Base-by-base conservation (phyloP, 345 rosid genomes). In the Acer negundo region DNA sequence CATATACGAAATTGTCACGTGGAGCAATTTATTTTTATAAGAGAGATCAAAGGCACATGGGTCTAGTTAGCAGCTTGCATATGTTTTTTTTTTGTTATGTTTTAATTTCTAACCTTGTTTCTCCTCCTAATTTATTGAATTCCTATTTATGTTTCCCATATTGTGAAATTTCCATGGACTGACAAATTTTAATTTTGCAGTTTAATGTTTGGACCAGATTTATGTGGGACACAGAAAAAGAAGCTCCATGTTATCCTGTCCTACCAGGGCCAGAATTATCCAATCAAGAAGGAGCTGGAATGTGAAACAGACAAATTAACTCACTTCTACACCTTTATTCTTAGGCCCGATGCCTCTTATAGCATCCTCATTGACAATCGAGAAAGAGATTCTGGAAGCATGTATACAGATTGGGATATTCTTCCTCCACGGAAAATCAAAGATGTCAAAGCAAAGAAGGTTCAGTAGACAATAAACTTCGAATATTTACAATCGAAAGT, bases 191-290 rank as follows among this genome's bases (percentile, higher is more conserved):
- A 12, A 63, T 22, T 55, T 55, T 81, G 75, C 81, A 84, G 89
- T 64, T n/a, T 86, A n/a, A 86, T 86, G 89, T 86, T 86, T 68
- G 89, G 89, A 72, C 89, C 89, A 44, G 90, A 87, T 80, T 23
- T 87, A 23, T 87, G 90, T 24, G 88, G 90, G 47, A 73, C 88
- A 16, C 88, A 85, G 69, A 87, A 75, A 75, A 87, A 87, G 84
- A 78, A 87, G 75, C 82, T 87, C 40, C 90, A 87, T 77, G 81
- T 81, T 12, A 87, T 87, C 59, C 78, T 87, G 26, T 81, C 90
- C 23, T 87, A 87, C 75, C 88, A 87, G 53, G 90, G 90, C 35
- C 88, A 87, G 79, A 87, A 87, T 72, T 85, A 87, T 59, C 86
- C 86, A 0, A 69, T 87, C 74, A 85, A 81, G 76, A 87, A 87